Evolutionary conservation across 2,329 filamentous ascomycete genomes (phyloP).

Genomic region (Penicillium sp.): DNA sequence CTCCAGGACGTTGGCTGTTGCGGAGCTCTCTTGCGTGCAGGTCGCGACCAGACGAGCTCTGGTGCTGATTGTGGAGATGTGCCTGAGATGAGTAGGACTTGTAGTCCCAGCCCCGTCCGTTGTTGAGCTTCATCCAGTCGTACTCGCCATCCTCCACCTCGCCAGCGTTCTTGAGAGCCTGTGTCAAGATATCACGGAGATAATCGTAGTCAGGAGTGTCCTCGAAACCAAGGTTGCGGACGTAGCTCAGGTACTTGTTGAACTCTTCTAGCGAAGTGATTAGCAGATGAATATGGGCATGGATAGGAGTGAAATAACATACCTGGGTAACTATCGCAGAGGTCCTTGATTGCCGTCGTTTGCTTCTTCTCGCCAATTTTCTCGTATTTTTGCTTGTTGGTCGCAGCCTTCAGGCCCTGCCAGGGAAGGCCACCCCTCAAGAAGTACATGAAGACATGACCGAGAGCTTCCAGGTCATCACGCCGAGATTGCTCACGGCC

Average conservation of each 20-base stretch:
- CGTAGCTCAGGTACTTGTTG: constrained; percentile 95
- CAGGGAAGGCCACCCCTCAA: constrained; percentile 64
- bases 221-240: constrained; percentile 96
- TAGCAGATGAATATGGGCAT: constrained; percentile 1
- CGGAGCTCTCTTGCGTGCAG: constrained; percentile 67
- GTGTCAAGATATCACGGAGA: constrained; percentile 91
- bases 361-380: constrained; percentile 99
- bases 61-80: constrained; percentile 74
- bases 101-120: constrained; percentile 88
- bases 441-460: constrained; percentile 70
- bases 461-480: constrained; percentile 87
- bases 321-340: constrained; percentile 90
- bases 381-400: constrained; percentile 96
- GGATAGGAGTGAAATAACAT: constrained; percentile 27
- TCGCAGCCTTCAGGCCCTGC: constrained; percentile 67
- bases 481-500: constrained; percentile 93
- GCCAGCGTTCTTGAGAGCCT: constrained; percentile 88
- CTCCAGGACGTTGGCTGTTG: constrained; percentile 59
- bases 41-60: constrained; percentile 80
- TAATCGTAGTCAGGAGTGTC: constrained; percentile 99
- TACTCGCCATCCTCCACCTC: constrained; percentile 98
- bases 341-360: constrained; percentile 92
- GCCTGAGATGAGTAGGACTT: constrained; percentile 68
- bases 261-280: constrained; percentile 70
- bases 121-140: constrained; percentile 99